A percentile compares a stretch with the other conserved stretches of the same genome.
These are phyloP conservation scores for Mortierella alpina DNA, from an alignment of 192 early-diverging fungal species.

Conservation along the genomic window DNA sequence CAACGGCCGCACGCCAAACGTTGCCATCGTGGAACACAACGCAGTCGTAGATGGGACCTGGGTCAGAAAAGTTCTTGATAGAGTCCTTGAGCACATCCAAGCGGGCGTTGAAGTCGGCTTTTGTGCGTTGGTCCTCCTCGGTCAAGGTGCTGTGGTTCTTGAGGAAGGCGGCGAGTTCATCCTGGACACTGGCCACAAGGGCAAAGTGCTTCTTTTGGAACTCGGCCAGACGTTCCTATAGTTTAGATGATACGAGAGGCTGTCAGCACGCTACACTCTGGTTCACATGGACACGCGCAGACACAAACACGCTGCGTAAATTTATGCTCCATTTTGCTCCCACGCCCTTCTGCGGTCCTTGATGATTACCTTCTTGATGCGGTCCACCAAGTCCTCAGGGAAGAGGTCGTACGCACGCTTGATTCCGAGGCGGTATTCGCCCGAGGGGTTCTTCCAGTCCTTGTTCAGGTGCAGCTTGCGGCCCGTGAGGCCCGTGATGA, in stretches of 20 bases:
- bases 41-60: slow-evolving; percentile 82
- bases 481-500: slow-evolving; percentile 78
- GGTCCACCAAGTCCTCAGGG: slow-evolving; percentile 62
- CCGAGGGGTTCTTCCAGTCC: slow-evolving; percentile 82
- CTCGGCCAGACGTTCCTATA: slow-evolving; percentile 59
- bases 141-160: slow-evolving; percentile 52
- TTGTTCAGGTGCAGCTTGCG: slow-evolving; percentile 75
- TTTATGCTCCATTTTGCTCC: background rate
- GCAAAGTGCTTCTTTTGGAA: slow-evolving; percentile 60
- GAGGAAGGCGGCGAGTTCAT: slow-evolving; percentile 61
- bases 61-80: slow-evolving; percentile 75
- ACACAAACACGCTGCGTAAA: background rate
- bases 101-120: slow-evolving; percentile 72
- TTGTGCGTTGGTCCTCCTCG: slow-evolving; percentile 55
- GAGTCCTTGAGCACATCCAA: slow-evolving; percentile 72
- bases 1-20: slow-evolving; percentile 88
- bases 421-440: slow-evolving; percentile 86
- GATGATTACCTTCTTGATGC: slow-evolving; percentile 64
- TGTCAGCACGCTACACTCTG: background rate
- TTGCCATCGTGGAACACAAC: slow-evolving; percentile 90
- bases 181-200: slow-evolving; percentile 56
- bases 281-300: background rate
- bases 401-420: slow-evolving; percentile 84
- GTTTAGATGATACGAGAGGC: background rate
- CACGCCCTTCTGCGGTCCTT: background rate